These are phyloP conservation scores for Centaurea solstitialis DNA, from an alignment of 129 eudicot species.

Conservation along the genomic window DNA sequence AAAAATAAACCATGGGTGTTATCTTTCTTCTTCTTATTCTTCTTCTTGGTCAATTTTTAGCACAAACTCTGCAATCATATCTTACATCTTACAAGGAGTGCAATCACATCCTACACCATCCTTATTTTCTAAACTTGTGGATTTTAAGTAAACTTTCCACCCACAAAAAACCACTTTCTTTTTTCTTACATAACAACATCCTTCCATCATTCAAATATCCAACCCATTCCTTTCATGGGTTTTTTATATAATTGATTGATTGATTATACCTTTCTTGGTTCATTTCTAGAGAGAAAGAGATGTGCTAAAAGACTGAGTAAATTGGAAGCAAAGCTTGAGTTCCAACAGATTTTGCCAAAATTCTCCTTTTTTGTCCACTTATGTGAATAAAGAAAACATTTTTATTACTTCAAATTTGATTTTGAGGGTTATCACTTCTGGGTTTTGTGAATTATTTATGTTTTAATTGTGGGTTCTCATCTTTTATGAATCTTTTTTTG, in stretches of 20 bases:
- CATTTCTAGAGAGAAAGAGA: slow-evolving; percentile 5
- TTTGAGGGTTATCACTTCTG: slow-evolving; percentile 20
- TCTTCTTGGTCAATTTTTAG: slow-evolving; percentile 24
- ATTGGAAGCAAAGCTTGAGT: slow-evolving; percentile 55
- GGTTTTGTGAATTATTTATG: slow-evolving; percentile 1
- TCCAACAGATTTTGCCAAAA: slow-evolving; percentile 15
- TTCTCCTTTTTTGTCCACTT: slow-evolving; percentile 1
- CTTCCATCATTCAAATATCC: slow-evolving; percentile 11
- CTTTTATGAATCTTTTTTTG: background rate
- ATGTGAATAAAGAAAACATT: slow-evolving; percentile 21
- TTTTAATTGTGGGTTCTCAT: slow-evolving; percentile 25
- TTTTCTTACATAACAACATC: slow-evolving; percentile 18
- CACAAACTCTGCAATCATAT: slow-evolving; percentile 21
- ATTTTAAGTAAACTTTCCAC: slow-evolving; percentile 38
- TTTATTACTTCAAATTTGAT: slow-evolving; percentile 3
- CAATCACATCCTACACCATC: slow-evolving; percentile 32
- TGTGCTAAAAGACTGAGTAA: slow-evolving; percentile 34
- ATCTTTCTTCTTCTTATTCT: slow-evolving; percentile 10
- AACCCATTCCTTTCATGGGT: slow-evolving; percentile 11
- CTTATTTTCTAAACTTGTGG: slow-evolving; percentile 33
- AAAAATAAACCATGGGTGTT: slow-evolving; percentile 10
- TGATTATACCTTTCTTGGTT: slow-evolving; percentile 19
- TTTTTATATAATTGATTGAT: slow-evolving; percentile 26
- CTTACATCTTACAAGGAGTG: slow-evolving; percentile 23
- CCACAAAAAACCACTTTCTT: slow-evolving; percentile 32